Evolutionary conservation across 1,139 yeast genomes (phyloP), one percentile per base, ranked within the genome.

Genomic region (Fermentozyma sake): DNA sequence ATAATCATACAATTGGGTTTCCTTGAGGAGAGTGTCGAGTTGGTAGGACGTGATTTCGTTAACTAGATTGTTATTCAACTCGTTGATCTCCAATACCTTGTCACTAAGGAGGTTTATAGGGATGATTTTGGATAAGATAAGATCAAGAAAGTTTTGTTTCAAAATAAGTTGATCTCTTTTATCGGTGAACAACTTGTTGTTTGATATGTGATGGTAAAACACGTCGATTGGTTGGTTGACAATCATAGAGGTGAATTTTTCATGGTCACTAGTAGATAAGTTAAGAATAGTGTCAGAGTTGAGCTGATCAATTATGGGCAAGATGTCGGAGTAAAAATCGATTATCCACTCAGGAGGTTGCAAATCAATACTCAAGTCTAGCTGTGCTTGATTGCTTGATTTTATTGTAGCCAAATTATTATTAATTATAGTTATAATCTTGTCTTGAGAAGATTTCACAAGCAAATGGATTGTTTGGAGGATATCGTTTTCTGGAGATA

Each of bases 311-410:
- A 75, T 59, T 3, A 71, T 49, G 6, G 72, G 74, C 32, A 77
- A 56, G 12, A 72, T 54, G 17, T 68, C 76, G 1, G 70, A 50
- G 38, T 73, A 61, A 42, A 73, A 76, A 6, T 74, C 78, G 26
- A 72, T 61, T 10, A 81, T 52, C 93, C 91, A 82, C 38, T 79
- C 86, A 0, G 91, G 89, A 6, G 86, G 73, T 35, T 79, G 69
- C 26, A 80, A 57, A 29, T 75, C 79, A 22, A 60, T 59, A 33
- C 61, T 56, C 36, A 50, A 48, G 23, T 67, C 72, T 18, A 66
- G 42, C 32, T 63, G 63, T 3, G 74, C 65, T 42, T 56, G 58
- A 30, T 63, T 61, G 23, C 65, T 59, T 13, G 52, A 48, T 24
- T 50, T 50, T n/a, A 69, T 55, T 2, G 69, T 59, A 16, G 64